Evolutionary conservation across 352 stramenopile species (phyloP), one percentile per base, ranked within the genome.

Genomic region (Globisporangium radiosum): DNA sequence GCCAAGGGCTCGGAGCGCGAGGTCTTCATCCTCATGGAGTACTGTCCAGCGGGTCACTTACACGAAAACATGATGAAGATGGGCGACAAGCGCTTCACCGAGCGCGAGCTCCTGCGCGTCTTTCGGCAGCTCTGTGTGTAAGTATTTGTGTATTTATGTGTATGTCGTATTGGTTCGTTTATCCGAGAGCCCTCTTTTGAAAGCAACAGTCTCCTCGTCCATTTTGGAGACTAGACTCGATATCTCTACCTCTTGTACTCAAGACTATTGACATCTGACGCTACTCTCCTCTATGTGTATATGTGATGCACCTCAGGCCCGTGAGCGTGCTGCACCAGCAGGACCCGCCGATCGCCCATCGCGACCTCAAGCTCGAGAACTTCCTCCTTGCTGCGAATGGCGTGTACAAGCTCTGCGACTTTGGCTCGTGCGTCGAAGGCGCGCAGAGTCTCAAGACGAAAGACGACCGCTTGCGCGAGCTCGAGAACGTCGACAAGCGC

Each of bases 361-460:
- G 96, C 38, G 96, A 99, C 75, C 72, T 99, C 19, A 99, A 99
- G 75, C 83, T 98, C 33, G 95, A 99, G 66, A 99, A 99, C 73
- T 97, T 99, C 57, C 69, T 99, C 7, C 70, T 97, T 25, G 81
- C 73, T 4, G 85, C 81, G 47, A 89, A 95, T 49, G 68, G 73
- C n/a, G 65, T 95, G 2, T 98, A 97, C 81, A 98, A 98, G 63
- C 67, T 99, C 17, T 98, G 92, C 60, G 93, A 98, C 76, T 99
- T 98, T 76, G 95, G 93, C 51, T 98, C 83, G 56, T 94, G 83
- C 63, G 85, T 95, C 33, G 82, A 96, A 55, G 78, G 84, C 14
- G 66, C 81, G 1, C 76, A 91, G 57, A 80, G 71, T 11, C 78
- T 96, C 36, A 71, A 75, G 62, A 97, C 85, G 51, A 92, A 94